phyloP scores from a whole-genome alignment of 75 land plant genomes.

The Pinus taeda region DNA sequence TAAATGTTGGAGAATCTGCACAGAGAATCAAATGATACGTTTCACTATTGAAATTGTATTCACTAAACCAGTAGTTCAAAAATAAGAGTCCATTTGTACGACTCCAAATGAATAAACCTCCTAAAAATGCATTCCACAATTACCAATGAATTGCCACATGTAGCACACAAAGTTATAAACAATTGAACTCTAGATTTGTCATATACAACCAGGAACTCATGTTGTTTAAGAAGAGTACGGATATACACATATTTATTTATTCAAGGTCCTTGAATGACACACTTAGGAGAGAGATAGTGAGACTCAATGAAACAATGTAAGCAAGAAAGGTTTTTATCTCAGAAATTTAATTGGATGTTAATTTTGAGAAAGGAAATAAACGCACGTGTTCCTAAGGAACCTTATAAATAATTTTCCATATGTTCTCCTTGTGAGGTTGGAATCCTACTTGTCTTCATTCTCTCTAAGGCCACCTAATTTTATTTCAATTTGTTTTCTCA shows the following conservation, averaged over 20 bases:
- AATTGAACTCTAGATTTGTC: no score
- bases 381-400: neutral
- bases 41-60: neutral
- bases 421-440: neutral
- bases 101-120: no score
- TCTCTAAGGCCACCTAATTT: neutral
- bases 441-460: neutral
- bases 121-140: neutral
- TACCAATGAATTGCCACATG: neutral
- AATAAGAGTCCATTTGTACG: neutral
- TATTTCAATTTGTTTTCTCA: neutral
- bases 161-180: no score
- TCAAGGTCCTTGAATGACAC: neutral
- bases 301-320: neutral
- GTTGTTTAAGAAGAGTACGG: neutral
- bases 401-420: neutral
- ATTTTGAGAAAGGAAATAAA: neutral
- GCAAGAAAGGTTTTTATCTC: neutral
- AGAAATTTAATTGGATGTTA: neutral
- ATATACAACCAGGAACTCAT: no score
- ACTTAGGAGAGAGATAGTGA: neutral
- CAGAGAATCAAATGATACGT: neutral
- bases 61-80: neutral
- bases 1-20: constrained; percentile 73
- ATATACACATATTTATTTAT: neutral